A percentile compares a stretch with the other conserved stretches of the same genome.
phyloP scores from a whole-genome alignment of 2,329 filamentous ascomycete species.

The Trichophyton rubrum region DNA sequence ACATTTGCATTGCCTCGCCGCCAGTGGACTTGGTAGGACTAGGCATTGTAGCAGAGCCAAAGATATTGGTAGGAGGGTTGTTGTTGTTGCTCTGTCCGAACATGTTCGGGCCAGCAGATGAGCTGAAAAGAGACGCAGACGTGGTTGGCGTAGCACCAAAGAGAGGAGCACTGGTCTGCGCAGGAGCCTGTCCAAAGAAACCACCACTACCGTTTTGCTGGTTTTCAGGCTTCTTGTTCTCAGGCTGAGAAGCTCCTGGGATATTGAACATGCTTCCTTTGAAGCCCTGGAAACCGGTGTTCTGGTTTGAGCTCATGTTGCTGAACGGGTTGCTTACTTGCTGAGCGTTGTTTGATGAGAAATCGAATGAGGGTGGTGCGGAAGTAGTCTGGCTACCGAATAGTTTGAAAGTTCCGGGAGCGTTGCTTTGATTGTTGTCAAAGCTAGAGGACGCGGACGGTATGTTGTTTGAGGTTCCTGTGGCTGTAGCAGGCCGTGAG shows the following conservation, averaged over 20 bases:
- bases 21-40: not conserved
- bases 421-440: constrained; percentile 17
- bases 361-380: constrained; percentile 23
- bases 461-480: constrained; percentile 17
- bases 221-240: constrained; percentile 5
- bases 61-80: constrained; percentile 7
- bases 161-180: not conserved
- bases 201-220: constrained; percentile 6
- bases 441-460: constrained; percentile 21
- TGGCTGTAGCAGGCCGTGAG: constrained; percentile 18
- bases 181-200: constrained; percentile 10
- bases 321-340: constrained; percentile 26
- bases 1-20: constrained; percentile 25
- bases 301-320: constrained; percentile 18
- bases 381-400: constrained; percentile 13
- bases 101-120: constrained; percentile 15
- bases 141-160: constrained; percentile 11
- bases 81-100: constrained; percentile 1
- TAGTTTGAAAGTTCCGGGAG: constrained; percentile 7
- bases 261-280: constrained; percentile 24
- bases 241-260: constrained; percentile 14
- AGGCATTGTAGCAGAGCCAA: constrained; percentile 8
- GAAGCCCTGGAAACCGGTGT: constrained; percentile 20
- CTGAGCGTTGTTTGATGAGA: constrained; percentile 18
- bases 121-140: constrained; percentile 18